Base-by-base conservation (phyloP, 2,329 filamentous ascomycete genomes). In the Biscogniauxia sp. region DNA sequence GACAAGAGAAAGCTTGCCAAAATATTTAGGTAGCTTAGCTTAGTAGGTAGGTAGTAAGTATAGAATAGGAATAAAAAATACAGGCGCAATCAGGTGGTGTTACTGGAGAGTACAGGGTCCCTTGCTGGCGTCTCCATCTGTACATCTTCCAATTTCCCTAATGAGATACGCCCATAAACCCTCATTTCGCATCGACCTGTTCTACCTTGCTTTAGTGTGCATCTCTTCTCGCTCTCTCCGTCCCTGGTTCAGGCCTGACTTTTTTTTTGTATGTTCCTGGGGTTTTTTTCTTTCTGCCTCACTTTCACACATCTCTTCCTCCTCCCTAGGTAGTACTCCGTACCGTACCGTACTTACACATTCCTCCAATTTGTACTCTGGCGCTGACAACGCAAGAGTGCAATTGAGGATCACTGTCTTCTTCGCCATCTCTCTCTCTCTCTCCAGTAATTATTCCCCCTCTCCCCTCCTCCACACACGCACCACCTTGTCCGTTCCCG, bases 141-240 rank as follows among this genome's bases (percentile, higher is more conserved):
- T 53, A 55, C 64, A 64, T 63, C 60, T 66, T 66, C 62, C 62
- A 67, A 67, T 67, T 67, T 67, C 65, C 65, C 65, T 59, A 55
- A 54, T 63, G 59, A 64, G 63, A 60, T 51, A 52, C 65, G 64
- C 62, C 65, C 54, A 56, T 56, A 56, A 56, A 56, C 54, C 20
- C 54, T 56, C 54, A 56, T 56, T 56, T 56, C 54, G 28, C 54
- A 45, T 45, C 37, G 37, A 45, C 37, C 37, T 45, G 37, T 45
- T 45, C 62, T 64, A 53, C 51, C 51, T n/a, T 51, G 15, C 57
- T 41, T 32, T 51, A 51, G 25, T 23, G 15, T 55, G 23, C 20
- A 32, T 32, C 50, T 41, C 51, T 41, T 25, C 53, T 20, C 51
- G n/a, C 11, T 19, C 49, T 17, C 49, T 32, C 50, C 28, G 41